Base-by-base conservation (phyloP, 192 early-diverging fungal genomes). In the Coemansia reversa region DNA sequence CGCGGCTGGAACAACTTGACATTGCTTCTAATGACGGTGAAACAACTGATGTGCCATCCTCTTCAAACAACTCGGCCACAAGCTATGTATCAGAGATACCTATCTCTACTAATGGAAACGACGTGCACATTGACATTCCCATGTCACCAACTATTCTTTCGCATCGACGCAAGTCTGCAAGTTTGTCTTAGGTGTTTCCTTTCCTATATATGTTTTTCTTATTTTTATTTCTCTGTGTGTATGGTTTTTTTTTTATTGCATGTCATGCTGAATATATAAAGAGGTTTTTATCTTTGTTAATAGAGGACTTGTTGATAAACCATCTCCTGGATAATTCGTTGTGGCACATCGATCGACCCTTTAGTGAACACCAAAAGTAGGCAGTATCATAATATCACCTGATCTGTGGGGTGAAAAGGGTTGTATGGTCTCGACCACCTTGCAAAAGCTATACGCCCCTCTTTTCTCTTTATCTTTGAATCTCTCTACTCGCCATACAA, bases 111-210 rank as follows among this genome's bases (percentile, higher is more conserved):
- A 19, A 53, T 25, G 33, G 53, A 48, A 49, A 66, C 25, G 72
- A 80, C 54, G 51, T 71, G 7, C 77, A 74, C 30, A 71, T 80
- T 48, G 77, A 80, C 51, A 74, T 80, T 33, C 72, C 72, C 24
- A 54, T 74, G 29, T 71, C 77, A 33, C 77, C 77, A 18, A 42
- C 68, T 30, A 65, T 39, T 39, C 62, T 72, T 19, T 57, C 67
- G 25, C 58, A 65, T 11, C 62, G 69, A 8, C 74, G 74, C 69
- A 58, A 64, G 57, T 70, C 68, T 4, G 49, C 45, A 18, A 51
- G 30, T 33, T 22, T 53, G 30, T 23, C 25, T 57, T 63, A 30
- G 51, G 30, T 25, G 22, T 16, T 29, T 12, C 14, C n/a, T 14
- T 20, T 18, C 33, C 28, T 57, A 25, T 65, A 16, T 59, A 49